These are phyloP conservation scores for Auriscalpium vulgare DNA, from an alignment of 768 basidiomycete genomes.

Conservation along the genomic window DNA sequence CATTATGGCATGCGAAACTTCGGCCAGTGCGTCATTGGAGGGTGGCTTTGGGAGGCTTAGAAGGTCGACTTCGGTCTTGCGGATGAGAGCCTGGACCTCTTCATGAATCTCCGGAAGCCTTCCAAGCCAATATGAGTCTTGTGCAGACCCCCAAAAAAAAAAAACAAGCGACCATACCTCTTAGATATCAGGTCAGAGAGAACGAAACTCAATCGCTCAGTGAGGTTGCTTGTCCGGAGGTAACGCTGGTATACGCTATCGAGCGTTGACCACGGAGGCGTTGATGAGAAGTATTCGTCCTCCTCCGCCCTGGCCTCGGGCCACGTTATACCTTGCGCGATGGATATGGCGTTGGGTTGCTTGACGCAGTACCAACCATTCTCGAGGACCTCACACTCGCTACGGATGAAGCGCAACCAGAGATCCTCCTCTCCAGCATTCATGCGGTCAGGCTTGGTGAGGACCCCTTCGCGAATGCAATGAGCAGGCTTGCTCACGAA, in stretches of 20 bases:
- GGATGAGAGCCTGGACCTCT: conserved; percentile 39
- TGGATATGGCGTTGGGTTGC: not conserved
- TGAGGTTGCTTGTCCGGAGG: not conserved
- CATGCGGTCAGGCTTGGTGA: conserved; percentile 10
- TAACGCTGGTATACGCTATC: not conserved
- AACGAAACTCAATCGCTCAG: not conserved
- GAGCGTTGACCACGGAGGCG: not conserved
- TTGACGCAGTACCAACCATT: not conserved
- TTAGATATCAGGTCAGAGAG: not conserved
- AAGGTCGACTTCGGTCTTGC: conserved; percentile 23
- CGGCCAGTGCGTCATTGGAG: conserved; percentile 42
- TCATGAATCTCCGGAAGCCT: conserved; percentile 54
- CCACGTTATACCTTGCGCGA: not conserved
- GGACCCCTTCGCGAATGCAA: conserved; percentile 1
- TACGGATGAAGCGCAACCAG: conserved; percentile 6
- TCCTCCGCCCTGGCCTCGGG: not conserved
- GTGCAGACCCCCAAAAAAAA: not conserved
- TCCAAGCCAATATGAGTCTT: not conserved
- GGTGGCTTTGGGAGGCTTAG: conserved; percentile 35
- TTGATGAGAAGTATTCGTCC: not conserved
- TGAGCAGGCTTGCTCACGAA: not conserved
- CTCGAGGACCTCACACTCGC: not conserved
- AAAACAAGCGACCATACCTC: not conserved
- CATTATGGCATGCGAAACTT: conserved; percentile 37
- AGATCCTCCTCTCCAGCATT: conserved; percentile 3